Evolutionary conservation across 768 basidiomycete genomes (phyloP).

Genomic region (Russula griseocarnosa): DNA sequence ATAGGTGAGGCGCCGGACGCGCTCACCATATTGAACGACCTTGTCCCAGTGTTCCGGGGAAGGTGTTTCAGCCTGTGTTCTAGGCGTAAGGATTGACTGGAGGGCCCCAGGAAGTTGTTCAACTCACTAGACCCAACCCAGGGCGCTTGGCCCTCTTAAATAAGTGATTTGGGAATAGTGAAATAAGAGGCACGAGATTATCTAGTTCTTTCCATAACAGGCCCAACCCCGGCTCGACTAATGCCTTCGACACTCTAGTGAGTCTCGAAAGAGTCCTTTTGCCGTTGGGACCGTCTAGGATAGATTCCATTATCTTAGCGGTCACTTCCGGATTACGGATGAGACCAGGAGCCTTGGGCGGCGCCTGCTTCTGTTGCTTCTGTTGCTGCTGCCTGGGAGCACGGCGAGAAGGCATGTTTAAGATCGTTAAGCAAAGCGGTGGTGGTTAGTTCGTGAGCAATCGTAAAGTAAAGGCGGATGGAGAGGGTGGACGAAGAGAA

Average conservation of each 20-base stretch:
- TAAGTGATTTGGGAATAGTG: slow-evolving; percentile 62
- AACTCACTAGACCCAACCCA: slow-evolving; percentile 68
- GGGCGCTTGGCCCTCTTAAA: slow-evolving; percentile 69
- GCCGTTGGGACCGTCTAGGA: slow-evolving; percentile 57
- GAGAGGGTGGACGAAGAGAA: slow-evolving; percentile 13
- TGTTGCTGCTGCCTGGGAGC: slow-evolving; percentile 20
- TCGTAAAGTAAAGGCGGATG: slow-evolving; percentile 7
- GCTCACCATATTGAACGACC: slow-evolving; percentile 61
- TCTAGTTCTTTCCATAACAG: slow-evolving; percentile 77
- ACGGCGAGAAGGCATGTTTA: slow-evolving; percentile 22
- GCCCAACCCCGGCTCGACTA: slow-evolving; percentile 67
- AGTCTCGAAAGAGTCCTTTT: slow-evolving; percentile 65
- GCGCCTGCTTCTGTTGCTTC: slow-evolving; percentile 36
- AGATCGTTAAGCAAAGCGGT: slow-evolving; percentile 8
- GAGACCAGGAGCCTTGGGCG: slow-evolving; percentile 50
- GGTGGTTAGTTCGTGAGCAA: slow-evolving; percentile 8
- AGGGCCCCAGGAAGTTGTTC: not conserved
- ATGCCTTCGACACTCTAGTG: slow-evolving; percentile 69
- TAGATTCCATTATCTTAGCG: slow-evolving; percentile 47
- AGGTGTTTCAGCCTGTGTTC: slow-evolving; percentile 52
- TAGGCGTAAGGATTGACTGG: slow-evolving; percentile 19
- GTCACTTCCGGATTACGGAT: slow-evolving; percentile 61
- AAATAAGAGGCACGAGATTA: slow-evolving; percentile 65
- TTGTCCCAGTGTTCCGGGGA: slow-evolving; percentile 64
- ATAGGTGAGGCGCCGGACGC: slow-evolving; percentile 65